Conservation (phyloP, 108 stramenopile genomes). For the Epithemia pelagica region DNA sequence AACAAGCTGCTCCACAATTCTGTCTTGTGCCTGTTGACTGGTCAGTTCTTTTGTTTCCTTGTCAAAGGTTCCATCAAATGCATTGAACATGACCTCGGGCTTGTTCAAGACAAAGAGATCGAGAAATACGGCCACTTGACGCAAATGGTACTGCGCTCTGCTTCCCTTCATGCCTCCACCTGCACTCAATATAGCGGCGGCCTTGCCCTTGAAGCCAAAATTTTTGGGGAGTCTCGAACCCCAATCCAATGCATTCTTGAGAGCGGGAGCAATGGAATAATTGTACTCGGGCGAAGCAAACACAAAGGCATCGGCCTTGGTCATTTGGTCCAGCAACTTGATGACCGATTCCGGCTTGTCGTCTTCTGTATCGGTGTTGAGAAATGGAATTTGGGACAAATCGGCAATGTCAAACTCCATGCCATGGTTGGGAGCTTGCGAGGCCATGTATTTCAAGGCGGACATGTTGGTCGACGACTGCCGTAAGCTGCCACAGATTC, state of each 20-base stretch:
- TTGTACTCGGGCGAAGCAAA: slow-evolving; percentile 14
- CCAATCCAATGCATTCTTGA: slow-evolving; percentile 17
- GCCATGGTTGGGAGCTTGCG: slow-evolving; percentile 6
- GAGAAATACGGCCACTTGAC: slow-evolving; percentile 13
- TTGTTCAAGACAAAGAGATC: slow-evolving; percentile 16
- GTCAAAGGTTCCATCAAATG: slow-evolving; percentile 13
- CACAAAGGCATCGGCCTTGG: slow-evolving; percentile 9
- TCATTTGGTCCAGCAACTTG: slow-evolving; percentile 12
- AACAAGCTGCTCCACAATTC: slow-evolving; percentile 8
- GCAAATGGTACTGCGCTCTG: slow-evolving; percentile 11
- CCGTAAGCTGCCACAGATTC: slow-evolving; percentile 15
- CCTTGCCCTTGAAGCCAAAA: slow-evolving; percentile 9
- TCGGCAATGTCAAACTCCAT: slow-evolving; percentile 11
- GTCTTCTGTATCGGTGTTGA: slow-evolving; percentile 13
- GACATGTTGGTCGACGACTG: slow-evolving; percentile 10
- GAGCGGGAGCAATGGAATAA: slow-evolving; percentile 7
- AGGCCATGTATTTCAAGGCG: slow-evolving; percentile 10
- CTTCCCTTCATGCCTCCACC: slow-evolving; percentile 10
- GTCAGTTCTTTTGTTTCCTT: background rate
- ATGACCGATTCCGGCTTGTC: background rate
- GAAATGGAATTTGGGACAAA: slow-evolving; percentile 9
- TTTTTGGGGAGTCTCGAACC: slow-evolving; percentile 9
- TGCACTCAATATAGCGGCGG: background rate
- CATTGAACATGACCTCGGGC: slow-evolving; percentile 6
- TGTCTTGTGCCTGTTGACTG: background rate